Base-by-base conservation (phyloP, 2,329 filamentous ascomycete species). In the Xenoacremonium recifei region DNA sequence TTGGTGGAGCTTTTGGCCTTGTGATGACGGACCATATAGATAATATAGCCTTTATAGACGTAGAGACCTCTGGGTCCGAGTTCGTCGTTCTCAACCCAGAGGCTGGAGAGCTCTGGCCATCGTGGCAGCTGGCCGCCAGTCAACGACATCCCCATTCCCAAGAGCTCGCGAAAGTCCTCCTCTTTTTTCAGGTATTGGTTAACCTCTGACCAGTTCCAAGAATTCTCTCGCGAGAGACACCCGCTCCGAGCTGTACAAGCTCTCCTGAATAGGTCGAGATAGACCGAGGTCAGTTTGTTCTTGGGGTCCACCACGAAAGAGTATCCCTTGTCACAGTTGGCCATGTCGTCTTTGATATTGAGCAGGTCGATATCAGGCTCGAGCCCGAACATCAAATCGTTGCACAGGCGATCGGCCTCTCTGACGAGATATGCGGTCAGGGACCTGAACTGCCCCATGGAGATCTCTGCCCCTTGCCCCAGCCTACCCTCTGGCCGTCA, bases 1-100 rank as follows among this genome's bases (percentile, higher is more conserved):
- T 42, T 34, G 5, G 40, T 42, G 4, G 40, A 37, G 11, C 27
- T 15, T 27, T 37, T 42, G 16, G 34, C 40, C 17, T 42, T 42
- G 25, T 33, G 40, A 15, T 37, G 34, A 13, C 25, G 40, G 12
- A 32, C 16, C 6, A 37, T n/a, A 33, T 42, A 42, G n/a, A 37
- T 21, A 21, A 42, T 34, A 13, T 13, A 32, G n/a, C 35, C 27
- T 9, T 42, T 37, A 12, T 34, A 42, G 4, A 42, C 35, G 40
- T 23, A 42, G 19, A 42, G 20, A 3, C 34, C 40, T 20, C 40
- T n/a, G 11, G 9, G 5, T 15, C 16, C 25, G n/a, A 21, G 19
- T 10, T 20, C 34, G 27, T 20, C 19, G 17, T 42, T 42, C 5
- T 21, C 34, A 21, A 21, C 27, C 35, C n/a, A 17, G 5, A 42